Evolutionary conservation across 2,329 filamentous ascomycete genomes (phyloP), one percentile per base, ranked within the genome.

Genomic region (Pseudogymnoascus sp.): DNA sequence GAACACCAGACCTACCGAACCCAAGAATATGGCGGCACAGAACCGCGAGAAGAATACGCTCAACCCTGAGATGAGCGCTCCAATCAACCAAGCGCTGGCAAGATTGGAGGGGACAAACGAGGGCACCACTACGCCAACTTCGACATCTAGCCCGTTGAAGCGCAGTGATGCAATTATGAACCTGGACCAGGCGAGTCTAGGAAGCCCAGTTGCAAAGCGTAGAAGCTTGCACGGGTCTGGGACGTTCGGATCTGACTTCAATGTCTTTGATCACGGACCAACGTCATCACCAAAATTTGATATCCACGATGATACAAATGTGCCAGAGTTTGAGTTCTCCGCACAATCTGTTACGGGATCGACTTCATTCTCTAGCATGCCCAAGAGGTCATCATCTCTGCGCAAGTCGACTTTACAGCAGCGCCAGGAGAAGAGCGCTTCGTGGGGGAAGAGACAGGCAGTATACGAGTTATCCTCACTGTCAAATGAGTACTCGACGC

Each of bases 141-240:
- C 83, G 18, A 85, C 86, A 65, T 87, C 89, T 5, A 96, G 93
- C 73, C 93, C 93, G 4, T 78, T 97, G 69, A 97, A 97, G 81
- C 87, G 95, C 70, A 93, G 89, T 72, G 93, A 97, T 78, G 89
- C 90, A 46, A 88, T 89, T 61, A 93, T 96, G 89, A 91, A 91
- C 71, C 78, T 96, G 59, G 93, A 96, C 70, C 89, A 90, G 67
- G 82, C 86, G 28, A 88, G 83, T 69, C 81, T 89, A 63, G 90
- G 90, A 69, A 97, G 90, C 71, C 93, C 95, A 0, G 90, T 93
- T 65, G 90, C 93, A 56, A 97, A 97, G 79, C 85, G 95, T 68
- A 86, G 95, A 71, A 97, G 93, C 76, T 77, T 96, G 69, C 91
- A 96, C 73, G 89, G 89, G 60, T 83, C 87, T 46, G 81, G 87